phyloP scores from a whole-genome alignment of 805 yeast species.

The Priceomyces castillae region DNA sequence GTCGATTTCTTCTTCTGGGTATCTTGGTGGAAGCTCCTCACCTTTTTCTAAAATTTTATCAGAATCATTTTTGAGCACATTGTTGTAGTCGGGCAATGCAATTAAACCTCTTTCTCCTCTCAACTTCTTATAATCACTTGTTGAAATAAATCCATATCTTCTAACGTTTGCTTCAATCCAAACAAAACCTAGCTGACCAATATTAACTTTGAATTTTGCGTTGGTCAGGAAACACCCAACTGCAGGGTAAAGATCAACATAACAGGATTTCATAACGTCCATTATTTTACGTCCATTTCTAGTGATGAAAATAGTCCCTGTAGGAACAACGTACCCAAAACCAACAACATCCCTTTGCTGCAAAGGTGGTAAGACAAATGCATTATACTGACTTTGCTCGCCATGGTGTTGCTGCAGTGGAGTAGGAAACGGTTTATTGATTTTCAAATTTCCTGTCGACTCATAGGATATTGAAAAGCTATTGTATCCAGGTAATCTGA shows the following conservation, averaged over 20 bases:
- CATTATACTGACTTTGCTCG: conserved; percentile 40
- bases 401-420: conserved; percentile 43
- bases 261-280: conserved; percentile 50
- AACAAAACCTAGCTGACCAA: conserved; percentile 45
- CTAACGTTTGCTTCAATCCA: conserved; percentile 53
- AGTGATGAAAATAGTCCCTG: conserved; percentile 53
- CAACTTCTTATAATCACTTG: conserved; percentile 36
- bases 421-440: conserved; percentile 60
- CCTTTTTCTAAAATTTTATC: conserved; percentile 68
- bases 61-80: conserved; percentile 25
- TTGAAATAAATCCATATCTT: conserved; percentile 55
- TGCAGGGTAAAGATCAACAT: conserved; percentile 51
- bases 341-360: conserved; percentile 55
- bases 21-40: conserved; percentile 68
- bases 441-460: conserved; percentile 65
- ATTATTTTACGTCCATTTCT: conserved; percentile 53
- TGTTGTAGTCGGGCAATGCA: conserved; percentile 41
- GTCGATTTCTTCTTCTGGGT: conserved; percentile 60
- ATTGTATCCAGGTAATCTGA: conserved; percentile 71
- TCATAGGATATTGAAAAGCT: conserved; percentile 72
- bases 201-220: conserved; percentile 41
- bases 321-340: conserved; percentile 46
- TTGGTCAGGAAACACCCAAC: conserved; percentile 49
- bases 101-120: conserved; percentile 40
- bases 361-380: conserved; percentile 49